Evolutionary conservation across 495 filamentous ascomycete species (phyloP), one percentile per base, ranked within the genome.

Genomic region (Aspergillus homomorphus): DNA sequence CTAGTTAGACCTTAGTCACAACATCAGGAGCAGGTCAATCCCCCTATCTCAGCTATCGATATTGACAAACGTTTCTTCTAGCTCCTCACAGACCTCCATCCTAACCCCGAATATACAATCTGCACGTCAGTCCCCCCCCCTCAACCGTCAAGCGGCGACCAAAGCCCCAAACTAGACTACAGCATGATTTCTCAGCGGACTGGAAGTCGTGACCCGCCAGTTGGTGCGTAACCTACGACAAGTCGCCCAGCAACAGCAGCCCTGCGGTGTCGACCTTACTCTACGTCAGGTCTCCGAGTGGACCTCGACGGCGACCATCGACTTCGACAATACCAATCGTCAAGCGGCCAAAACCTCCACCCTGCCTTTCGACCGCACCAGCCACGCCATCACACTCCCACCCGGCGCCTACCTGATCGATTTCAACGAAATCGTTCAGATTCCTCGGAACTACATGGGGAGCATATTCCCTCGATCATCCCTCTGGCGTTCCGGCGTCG

Each of bases 241-340:
- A 4, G 46, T 50, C 41, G 15, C 54, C 54, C 70, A 69, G 20
- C 74, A 78, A 53, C 57, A 60, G 54, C 76, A 80, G 33, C 77
- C 77, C 14, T 80, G 77, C 57, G 73, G 77, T 8, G 60, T 79
- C 43, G 75, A 80, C 54, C 67, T 80, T 21, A 73, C 71, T 5
- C 54, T 80, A 0, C 66, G 58, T 3, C 66, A 59, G n/a, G 49
- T 79, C 15, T 64, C 65, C 1, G 45, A 38, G 53, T 78, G 71
- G 70, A 72, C 65, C 16, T 80, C 76, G 0, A 16, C 71, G 0
- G 75, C 64, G 15, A 70, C 51, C n/a, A 69, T 80, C 9, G 77
- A 80, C 59, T 77, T 80, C 50, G 69, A 77, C 43, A 79, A 79
- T 54, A 57, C 62, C 1, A 62, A 62, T 0, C 77, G 74, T n/a